Evolutionary conservation across 495 filamentous ascomycete species (phyloP).

Genomic region (Cercophora samala): DNA sequence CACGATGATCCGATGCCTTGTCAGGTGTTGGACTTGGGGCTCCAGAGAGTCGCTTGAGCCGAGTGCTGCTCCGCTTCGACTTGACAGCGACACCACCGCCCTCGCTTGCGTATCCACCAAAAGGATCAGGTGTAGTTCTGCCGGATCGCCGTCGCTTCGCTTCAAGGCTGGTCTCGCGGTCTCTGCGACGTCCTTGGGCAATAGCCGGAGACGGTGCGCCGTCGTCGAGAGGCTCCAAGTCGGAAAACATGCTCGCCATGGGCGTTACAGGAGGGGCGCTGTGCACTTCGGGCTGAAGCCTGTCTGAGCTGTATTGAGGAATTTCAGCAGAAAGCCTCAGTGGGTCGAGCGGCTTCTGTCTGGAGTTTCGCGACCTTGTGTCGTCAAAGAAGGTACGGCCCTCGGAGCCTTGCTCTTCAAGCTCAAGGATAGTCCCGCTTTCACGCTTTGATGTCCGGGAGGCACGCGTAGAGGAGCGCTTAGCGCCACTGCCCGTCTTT

Average conservation of each 20-base stretch:
- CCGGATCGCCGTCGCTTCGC: conserved; percentile 40
- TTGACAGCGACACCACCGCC: conserved; percentile 37
- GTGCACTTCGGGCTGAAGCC: conserved; percentile 24
- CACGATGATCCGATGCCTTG: conserved; percentile 31
- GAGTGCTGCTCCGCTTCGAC: conserved; percentile 47
- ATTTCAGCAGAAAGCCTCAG: conserved; percentile 29
- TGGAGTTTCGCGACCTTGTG: conserved; percentile 24
- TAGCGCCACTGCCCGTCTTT: conserved; percentile 46
- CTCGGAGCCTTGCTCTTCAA: conserved; percentile 28
- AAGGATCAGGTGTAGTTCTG: conserved; percentile 41
- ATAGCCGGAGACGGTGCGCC: conserved; percentile 69
- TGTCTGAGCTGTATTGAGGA: conserved; percentile 17
- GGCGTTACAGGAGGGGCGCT: conserved; percentile 26
- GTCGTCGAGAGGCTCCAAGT: conserved; percentile 45
- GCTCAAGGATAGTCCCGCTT: conserved; percentile 41
- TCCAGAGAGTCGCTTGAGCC: conserved; percentile 47
- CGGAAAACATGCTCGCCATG: conserved; percentile 27
- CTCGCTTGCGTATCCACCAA: conserved; percentile 40
- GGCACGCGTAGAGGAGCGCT: conserved; percentile 40
- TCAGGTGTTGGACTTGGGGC: conserved; percentile 40
- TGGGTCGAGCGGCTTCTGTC: conserved; percentile 26
- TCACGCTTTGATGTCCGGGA: conserved; percentile 42
- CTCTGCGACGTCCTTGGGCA: conserved; percentile 52
- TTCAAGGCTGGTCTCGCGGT: conserved; percentile 41
- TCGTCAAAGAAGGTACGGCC: conserved; percentile 20